Evolutionary conservation across 176 grass and related monocot genomes (phyloP).

Genomic region (Hordeum marinum): DNA sequence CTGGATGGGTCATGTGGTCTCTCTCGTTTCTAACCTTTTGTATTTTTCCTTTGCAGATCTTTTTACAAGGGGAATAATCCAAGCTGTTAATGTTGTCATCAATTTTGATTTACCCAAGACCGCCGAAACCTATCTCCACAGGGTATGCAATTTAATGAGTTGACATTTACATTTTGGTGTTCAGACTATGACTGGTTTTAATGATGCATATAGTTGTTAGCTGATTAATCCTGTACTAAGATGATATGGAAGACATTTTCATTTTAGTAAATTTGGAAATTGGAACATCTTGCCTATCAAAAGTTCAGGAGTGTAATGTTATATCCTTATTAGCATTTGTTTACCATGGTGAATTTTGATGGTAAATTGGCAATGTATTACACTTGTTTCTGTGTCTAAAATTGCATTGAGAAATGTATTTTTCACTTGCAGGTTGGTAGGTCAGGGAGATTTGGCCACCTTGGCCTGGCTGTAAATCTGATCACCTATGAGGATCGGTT

Average conservation of each 20-base stretch:
- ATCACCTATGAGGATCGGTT: constrained; percentile 94
- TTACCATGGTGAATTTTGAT: not conserved
- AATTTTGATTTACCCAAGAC: constrained; percentile 97
- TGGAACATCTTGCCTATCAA: not conserved
- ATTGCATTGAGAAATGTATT: not conserved
- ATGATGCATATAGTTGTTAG: not conserved
- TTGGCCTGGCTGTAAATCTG: constrained; percentile 84
- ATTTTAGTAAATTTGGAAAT: not conserved
- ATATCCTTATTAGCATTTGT: not conserved
- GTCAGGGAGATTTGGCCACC: constrained; percentile 89
- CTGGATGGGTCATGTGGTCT: constrained; percentile 3
- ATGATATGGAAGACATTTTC: not conserved
- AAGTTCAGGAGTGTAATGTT: not conserved
- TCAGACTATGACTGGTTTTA: not conserved
- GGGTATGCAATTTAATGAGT: constrained; percentile 46
- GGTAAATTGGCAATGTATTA: not conserved
- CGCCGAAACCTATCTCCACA: constrained; percentile 91
- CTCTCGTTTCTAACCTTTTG: not conserved
- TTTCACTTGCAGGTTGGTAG: constrained; percentile 72
- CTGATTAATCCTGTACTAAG: not conserved
- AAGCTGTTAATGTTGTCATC: constrained; percentile 99
- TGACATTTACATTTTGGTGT: not conserved
- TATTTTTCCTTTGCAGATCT: constrained; percentile 55
- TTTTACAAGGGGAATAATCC: constrained; percentile 96
- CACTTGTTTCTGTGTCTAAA: not conserved